Conservation (phyloP, 1,284 basidiomycete genomes). For the Sanguinoderma infundibulare region DNA sequence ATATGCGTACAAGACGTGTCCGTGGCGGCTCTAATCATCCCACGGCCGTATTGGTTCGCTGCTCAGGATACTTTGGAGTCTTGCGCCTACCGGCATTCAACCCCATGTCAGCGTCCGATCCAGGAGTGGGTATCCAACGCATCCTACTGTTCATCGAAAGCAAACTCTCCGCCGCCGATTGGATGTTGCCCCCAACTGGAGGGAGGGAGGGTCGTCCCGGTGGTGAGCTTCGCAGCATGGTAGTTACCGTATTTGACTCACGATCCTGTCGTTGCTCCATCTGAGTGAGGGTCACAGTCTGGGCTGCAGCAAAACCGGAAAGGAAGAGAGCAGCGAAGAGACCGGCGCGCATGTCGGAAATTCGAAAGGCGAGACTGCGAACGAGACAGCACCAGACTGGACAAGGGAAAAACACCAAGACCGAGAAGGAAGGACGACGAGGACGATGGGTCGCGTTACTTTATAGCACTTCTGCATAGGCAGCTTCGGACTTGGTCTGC, state of each 20-base stretch:
- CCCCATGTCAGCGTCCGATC: no score
- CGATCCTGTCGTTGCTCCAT: not conserved
- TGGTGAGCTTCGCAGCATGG: not conserved
- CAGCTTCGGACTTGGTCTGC: not conserved
- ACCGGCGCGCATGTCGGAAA: slow-evolving; percentile 3
- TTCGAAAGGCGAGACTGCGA: not conserved
- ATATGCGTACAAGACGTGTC: not conserved
- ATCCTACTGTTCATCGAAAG: slow-evolving; percentile 3
- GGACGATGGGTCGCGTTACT: not conserved
- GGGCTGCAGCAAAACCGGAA: not conserved
- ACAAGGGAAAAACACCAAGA: not conserved
- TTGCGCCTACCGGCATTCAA: no score
- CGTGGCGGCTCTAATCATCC: not conserved
- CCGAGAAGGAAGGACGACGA: not conserved
- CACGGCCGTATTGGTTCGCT: no score
- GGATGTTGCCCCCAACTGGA: not conserved
- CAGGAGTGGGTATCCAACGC: no score
- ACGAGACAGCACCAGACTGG: slow-evolving; percentile 4
- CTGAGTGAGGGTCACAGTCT: not conserved
- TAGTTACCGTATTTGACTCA: not conserved
- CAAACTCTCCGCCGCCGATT: not conserved
- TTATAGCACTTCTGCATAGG: no score
- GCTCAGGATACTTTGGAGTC: no score
- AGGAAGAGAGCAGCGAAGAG: not conserved
- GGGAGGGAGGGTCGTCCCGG: not conserved